Evolutionary conservation across 805 yeast species (phyloP).

Genomic region (Ogataea zsoltii): DNA sequence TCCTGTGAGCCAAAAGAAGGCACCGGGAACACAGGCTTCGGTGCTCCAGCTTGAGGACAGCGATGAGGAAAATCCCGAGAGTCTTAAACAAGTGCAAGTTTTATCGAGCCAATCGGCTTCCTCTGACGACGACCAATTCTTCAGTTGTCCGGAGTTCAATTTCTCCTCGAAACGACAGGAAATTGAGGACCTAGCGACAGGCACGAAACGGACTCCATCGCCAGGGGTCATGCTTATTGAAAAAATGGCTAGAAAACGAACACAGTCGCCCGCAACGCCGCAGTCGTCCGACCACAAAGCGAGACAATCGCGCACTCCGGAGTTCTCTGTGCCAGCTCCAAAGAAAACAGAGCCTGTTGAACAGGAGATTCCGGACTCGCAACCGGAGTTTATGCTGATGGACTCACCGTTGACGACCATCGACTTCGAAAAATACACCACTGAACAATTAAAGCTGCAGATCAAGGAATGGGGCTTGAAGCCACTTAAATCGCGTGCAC

Average conservation of each 20-base stretch:
- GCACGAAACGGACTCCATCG: not conserved
- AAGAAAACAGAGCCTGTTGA: conserved; percentile 1
- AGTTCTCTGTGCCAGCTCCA: too few relatives aligned
- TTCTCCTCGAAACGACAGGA: conserved; percentile 16
- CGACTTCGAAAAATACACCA: conserved; percentile 19
- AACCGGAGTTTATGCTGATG: conserved; percentile 9
- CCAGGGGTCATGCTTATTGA: not conserved
- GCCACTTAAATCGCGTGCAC: conserved; percentile 34
- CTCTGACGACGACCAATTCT: conserved; percentile 9
- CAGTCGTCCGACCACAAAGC: too few relatives aligned
- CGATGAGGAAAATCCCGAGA: not conserved
- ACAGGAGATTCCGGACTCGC: conserved; percentile 22
- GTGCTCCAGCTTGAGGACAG: not conserved
- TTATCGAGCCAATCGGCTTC: conserved; percentile 10
- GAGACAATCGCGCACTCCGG: too few relatives aligned
- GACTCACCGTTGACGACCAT: conserved; percentile 7
- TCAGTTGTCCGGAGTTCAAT: conserved; percentile 16
- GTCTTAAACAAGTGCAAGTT: conserved; percentile 14
- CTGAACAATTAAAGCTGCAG: conserved; percentile 23
- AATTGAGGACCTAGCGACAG: conserved; percentile 10
- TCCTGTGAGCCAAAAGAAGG: not conserved
- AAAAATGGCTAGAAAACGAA: too few relatives aligned
- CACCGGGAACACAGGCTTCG: not conserved
- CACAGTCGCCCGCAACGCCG: too few relatives aligned
- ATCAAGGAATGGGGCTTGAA: conserved; percentile 41